Evolutionary conservation across 352 stramenopile species (phyloP).

Genomic region (Globisporangium nodosum): DNA sequence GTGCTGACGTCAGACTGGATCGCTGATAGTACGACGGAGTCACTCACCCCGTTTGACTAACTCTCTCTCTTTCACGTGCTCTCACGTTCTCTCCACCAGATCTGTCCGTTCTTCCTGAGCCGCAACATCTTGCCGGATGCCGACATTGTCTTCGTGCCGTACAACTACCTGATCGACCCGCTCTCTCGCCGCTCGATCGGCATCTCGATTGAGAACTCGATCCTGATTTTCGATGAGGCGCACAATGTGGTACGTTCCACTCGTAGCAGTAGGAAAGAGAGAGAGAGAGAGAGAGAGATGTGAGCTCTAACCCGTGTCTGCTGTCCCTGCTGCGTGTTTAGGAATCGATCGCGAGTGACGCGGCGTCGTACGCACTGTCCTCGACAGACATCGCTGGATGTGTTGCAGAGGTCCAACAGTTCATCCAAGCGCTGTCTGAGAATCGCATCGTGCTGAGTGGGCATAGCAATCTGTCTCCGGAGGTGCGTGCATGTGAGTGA

Average conservation of each 20-base stretch:
- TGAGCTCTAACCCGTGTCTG: constrained; percentile 4
- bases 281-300: constrained; percentile 3
- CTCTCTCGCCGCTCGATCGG: constrained; percentile 86
- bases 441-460: constrained; percentile 45
- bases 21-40: neutral
- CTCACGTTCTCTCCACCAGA: constrained; percentile 25
- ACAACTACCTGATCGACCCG: constrained; percentile 99
- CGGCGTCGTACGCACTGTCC: constrained; percentile 95
- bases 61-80: neutral
- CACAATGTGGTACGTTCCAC: constrained; percentile 95
- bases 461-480: constrained; percentile 48
- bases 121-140: constrained; percentile 88
- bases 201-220: constrained; percentile 93
- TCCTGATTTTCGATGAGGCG: constrained; percentile 99
- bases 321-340: constrained; percentile 9
- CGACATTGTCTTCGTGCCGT: constrained; percentile 98
- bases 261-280: no score
- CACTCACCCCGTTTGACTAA: neutral
- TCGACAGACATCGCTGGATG: constrained; percentile 92
- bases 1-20: neutral
- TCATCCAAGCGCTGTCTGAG: constrained; percentile 59
- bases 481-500: constrained; percentile 26
- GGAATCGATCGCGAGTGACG: constrained; percentile 91
- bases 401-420: constrained; percentile 91
- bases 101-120: constrained; percentile 98